These are phyloP conservation scores for Cenchrus purpureus DNA, from an alignment of 176 grass and related monocot genomes.

Conservation along the genomic window DNA sequence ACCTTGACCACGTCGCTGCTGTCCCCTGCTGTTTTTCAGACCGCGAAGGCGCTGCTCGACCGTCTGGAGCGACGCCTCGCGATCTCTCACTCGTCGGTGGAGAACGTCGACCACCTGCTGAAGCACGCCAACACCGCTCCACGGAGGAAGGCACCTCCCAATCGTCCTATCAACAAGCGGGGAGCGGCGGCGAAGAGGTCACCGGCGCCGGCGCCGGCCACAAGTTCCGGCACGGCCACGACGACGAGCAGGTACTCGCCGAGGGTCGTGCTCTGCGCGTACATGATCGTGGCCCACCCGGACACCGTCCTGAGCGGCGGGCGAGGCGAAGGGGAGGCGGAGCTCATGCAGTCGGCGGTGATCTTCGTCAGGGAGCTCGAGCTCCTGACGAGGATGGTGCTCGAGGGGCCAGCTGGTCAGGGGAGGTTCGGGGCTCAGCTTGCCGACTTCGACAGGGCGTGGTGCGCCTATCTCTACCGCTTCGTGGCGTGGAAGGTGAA, in stretches of 20 bases:
- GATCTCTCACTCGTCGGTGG: slow-evolving; percentile 36
- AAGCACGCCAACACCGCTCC: slow-evolving; percentile 60
- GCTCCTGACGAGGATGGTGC: not conserved
- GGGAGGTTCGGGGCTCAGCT: slow-evolving; percentile 57
- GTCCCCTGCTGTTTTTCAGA: slow-evolving; percentile 66
- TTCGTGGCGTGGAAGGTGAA: slow-evolving; percentile 98
- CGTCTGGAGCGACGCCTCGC: slow-evolving; percentile 65
- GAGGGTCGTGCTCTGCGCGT: slow-evolving; percentile 84
- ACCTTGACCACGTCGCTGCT: slow-evolving; percentile 69
- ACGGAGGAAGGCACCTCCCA: slow-evolving; percentile 51
- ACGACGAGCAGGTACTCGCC: slow-evolving; percentile 68
- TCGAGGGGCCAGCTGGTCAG: slow-evolving; percentile 37
- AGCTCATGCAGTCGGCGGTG: slow-evolving; percentile 68
- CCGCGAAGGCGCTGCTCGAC: slow-evolving; percentile 69
- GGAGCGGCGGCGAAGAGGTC: slow-evolving; percentile 40
- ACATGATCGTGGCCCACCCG: slow-evolving; percentile 97
- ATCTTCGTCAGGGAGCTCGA: slow-evolving; percentile 70
- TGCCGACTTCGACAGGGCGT: slow-evolving; percentile 71
- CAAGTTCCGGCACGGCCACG: not conserved
- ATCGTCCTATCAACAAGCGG: slow-evolving; percentile 42
- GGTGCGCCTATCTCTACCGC: slow-evolving; percentile 81
- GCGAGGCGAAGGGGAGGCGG: slow-evolving; percentile 67
- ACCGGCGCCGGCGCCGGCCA: not conserved
- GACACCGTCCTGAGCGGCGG: slow-evolving; percentile 88
- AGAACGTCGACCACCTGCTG: slow-evolving; percentile 92